These are phyloP conservation scores for Rhodomyrtus psidioides DNA, from an alignment of 441 rosid genomes.

Conservation along the genomic window DNA sequence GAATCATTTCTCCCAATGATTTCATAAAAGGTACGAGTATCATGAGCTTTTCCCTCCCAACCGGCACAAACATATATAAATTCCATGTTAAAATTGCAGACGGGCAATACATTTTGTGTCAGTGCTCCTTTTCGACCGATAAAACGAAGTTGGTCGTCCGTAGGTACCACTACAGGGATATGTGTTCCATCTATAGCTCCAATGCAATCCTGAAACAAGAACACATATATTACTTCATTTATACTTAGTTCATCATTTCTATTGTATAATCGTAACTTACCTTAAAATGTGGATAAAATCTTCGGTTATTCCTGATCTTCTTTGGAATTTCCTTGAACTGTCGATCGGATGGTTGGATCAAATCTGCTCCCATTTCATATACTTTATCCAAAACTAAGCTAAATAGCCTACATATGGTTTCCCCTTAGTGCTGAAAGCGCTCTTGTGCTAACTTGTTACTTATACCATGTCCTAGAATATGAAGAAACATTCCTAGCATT, in stretches of 20 bases:
- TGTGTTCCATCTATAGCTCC: neutral
- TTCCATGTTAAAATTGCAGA: neutral
- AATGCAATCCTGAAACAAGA: neutral
- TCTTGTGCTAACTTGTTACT: too few species aligned
- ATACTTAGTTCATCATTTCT: too few species aligned
- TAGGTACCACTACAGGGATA: accelerated
- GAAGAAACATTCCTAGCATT: too few species aligned
- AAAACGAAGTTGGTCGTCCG: neutral
- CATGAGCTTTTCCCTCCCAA: neutral
- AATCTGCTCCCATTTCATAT: too few species aligned
- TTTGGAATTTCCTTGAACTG: too few species aligned
- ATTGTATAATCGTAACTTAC: neutral
- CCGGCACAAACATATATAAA: neutral
- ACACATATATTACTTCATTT: neutral
- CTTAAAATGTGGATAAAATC: neutral
- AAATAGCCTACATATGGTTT: too few species aligned
- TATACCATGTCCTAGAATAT: too few species aligned
- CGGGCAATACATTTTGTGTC: accelerated
- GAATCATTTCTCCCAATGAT: neutral
- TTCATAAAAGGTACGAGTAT: neutral
- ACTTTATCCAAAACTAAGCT: too few species aligned
- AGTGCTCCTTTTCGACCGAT: neutral
- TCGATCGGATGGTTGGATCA: too few species aligned
- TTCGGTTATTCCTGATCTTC: too few species aligned
- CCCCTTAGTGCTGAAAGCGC: too few species aligned